Evolutionary conservation across 1,139 yeast genomes (phyloP), one percentile per base, ranked within the genome.

Genomic region (Chernovozyma aurita): DNA sequence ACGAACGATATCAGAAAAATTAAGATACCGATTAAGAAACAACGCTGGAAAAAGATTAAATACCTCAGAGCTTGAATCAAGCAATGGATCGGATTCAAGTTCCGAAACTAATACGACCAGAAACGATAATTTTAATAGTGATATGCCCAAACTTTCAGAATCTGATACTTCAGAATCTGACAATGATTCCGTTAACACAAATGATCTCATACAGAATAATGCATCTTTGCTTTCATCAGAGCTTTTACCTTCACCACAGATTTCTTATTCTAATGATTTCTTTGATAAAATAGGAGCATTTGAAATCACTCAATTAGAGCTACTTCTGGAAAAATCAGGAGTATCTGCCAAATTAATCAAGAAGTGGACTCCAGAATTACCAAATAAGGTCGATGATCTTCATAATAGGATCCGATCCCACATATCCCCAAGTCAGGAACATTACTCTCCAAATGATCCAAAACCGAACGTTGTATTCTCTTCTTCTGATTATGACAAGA

Each of bases 1-100:
- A 37, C 49, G 73, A 40, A 70, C 73, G 1, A 47, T 69, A 43
- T 69, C 73, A 29, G 75, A 73, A 3, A 70, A 70, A 48, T 55
- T 70, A 14, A 65, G 53, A 2, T 70, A 59, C 43, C 46, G 76
- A 31, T 50, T 66, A 34, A 47, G 45, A 24, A 56, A 57, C 29
- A 45, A 46, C 33, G 25, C 24, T 24, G 28, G 8, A 11, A 14
- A 30, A 18, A 24, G 40, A 24, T 26, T 37, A 12, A 27, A 30
- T 20, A 26, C 40, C 3, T 25, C 27, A 5, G 31, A 33, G 7
- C 13, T 36, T 40, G 45, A 26, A 15, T 37, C 36, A 4, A 28
- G 37, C 3, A 32, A 30, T 7, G 38, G 24, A 18, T 33, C 34
- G 7, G 34, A 33, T 18, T 32, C 34, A 4, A 33, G 28, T 14